Conservation (phyloP, 2,329 filamentous ascomycete genomes). For the Pseudogymnoascus sp. region DNA sequence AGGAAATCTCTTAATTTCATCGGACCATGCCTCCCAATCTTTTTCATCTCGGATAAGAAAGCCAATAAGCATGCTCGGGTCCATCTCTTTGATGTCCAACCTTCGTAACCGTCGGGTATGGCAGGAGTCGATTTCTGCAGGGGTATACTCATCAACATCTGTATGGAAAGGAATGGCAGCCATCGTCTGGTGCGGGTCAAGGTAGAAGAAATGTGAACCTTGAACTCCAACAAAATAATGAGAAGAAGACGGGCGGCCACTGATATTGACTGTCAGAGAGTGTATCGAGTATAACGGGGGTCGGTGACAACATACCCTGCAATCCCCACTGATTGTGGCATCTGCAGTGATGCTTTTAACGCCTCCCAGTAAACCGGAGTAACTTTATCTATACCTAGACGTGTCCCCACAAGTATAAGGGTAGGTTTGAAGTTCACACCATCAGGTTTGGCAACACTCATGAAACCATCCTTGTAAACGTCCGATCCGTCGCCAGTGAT, state of each 20-base stretch:
- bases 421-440: slow-evolving; percentile 69
- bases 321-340: slow-evolving; percentile 90
- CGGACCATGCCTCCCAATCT: slow-evolving; percentile 80
- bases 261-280: slow-evolving; percentile 31
- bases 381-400: slow-evolving; percentile 87
- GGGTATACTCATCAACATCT: slow-evolving; percentile 49
- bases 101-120: slow-evolving; percentile 79
- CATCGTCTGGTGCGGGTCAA: slow-evolving; percentile 86
- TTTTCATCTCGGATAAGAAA: slow-evolving; percentile 76
- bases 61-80: slow-evolving; percentile 94
- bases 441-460: slow-evolving; percentile 63
- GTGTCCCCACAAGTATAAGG: slow-evolving; percentile 77
- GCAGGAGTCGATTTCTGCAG: slow-evolving; percentile 71
- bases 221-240: slow-evolving; percentile 69
- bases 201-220: slow-evolving; percentile 79
- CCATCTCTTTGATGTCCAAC: slow-evolving; percentile 84
- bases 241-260: slow-evolving; percentile 76
- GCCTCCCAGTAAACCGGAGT: slow-evolving; percentile 94
- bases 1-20: slow-evolving; percentile 63
- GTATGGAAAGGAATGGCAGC: slow-evolving; percentile 60
- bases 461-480: slow-evolving; percentile 85
- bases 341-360: slow-evolving; percentile 74
- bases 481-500: slow-evolving; percentile 84
- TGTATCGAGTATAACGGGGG: background rate
- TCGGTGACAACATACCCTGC: slow-evolving; percentile 59